These are phyloP conservation scores for Choricystis sp. DNA, from an alignment of 139 green algal genomes.

Conservation along the genomic window DNA sequence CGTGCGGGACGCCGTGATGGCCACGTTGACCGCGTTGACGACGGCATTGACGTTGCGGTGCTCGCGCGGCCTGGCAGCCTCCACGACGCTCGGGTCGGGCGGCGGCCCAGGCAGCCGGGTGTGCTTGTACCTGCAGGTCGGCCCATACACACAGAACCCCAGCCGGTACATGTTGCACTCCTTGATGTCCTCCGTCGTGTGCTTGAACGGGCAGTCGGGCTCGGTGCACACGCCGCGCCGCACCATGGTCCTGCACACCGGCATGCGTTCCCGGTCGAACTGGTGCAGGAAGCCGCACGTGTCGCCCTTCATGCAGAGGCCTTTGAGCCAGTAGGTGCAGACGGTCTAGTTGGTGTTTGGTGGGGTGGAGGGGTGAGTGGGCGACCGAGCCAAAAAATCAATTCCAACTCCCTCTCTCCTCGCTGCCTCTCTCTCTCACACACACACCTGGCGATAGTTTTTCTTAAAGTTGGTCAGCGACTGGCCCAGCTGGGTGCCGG, in stretches of 20 bases:
- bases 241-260: constrained; percentile 56
- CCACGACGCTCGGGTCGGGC: constrained; percentile 38
- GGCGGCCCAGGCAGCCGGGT: constrained; percentile 52
- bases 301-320: constrained; percentile 94
- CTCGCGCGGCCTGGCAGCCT: constrained; percentile 61
- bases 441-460: constrained; percentile 41
- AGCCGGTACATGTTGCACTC: constrained; percentile 98
- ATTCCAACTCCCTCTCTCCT: neutral
- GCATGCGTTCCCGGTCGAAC: constrained; percentile 72
- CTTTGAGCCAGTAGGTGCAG: constrained; percentile 90
- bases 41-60: constrained; percentile 60
- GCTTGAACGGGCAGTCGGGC: constrained; percentile 87
- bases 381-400: constrained; percentile 5
- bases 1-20: constrained; percentile 7
- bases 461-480: constrained; percentile 38
- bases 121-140: constrained; percentile 82
- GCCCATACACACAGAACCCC: constrained; percentile 93
- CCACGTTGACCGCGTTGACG: constrained; percentile 53
- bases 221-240: constrained; percentile 83
- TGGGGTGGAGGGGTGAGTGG: neutral
- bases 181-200: constrained; percentile 86
- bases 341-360: constrained; percentile 59
- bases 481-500: constrained; percentile 28
- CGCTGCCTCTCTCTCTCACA: neutral
- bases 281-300: constrained; percentile 92